Evolutionary conservation across 257 asterid species (phyloP).

Genomic region (Linaria vulgaris): DNA sequence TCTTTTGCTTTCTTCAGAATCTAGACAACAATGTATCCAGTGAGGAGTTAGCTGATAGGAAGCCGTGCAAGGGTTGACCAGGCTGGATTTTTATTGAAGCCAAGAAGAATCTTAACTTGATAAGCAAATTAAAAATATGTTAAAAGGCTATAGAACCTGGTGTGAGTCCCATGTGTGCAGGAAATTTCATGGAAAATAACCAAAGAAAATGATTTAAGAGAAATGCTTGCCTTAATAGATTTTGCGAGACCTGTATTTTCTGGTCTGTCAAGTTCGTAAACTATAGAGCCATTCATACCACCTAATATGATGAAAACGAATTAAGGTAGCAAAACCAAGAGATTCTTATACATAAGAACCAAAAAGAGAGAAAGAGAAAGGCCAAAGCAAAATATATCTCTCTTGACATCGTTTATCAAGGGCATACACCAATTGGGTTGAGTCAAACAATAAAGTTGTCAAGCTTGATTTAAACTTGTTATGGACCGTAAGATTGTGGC

Average conservation of each 20-base stretch:
- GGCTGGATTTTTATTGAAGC: slow-evolving; percentile 22
- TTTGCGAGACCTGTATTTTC: slow-evolving; percentile 77
- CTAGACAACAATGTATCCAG: slow-evolving; percentile 54
- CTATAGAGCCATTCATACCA: slow-evolving; percentile 93
- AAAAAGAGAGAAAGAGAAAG: background rate
- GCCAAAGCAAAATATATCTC: background rate
- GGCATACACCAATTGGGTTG: background rate
- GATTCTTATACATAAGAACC: background rate
- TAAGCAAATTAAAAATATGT: slow-evolving; percentile 7
- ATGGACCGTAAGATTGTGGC: background rate
- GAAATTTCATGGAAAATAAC: background rate
- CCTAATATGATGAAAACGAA: slow-evolving; percentile 43
- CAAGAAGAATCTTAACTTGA: slow-evolving; percentile 26
- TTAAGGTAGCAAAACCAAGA: background rate
- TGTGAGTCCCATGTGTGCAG: slow-evolving; percentile 1
- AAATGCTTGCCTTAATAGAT: slow-evolving; percentile 65
- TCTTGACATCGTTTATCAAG: background rate
- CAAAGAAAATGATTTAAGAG: slow-evolving; percentile 11
- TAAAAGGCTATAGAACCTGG: background rate
- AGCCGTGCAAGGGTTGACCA: slow-evolving; percentile 30
- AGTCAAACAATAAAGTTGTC: background rate
- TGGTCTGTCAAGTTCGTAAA: slow-evolving; percentile 84
- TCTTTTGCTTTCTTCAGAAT: slow-evolving; percentile 73
- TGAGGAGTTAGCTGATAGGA: slow-evolving; percentile 42
- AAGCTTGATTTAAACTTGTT: background rate